phyloP scores from a whole-genome alignment of 495 filamentous ascomycete genomes.

The Penicillium chermesinum region DNA sequence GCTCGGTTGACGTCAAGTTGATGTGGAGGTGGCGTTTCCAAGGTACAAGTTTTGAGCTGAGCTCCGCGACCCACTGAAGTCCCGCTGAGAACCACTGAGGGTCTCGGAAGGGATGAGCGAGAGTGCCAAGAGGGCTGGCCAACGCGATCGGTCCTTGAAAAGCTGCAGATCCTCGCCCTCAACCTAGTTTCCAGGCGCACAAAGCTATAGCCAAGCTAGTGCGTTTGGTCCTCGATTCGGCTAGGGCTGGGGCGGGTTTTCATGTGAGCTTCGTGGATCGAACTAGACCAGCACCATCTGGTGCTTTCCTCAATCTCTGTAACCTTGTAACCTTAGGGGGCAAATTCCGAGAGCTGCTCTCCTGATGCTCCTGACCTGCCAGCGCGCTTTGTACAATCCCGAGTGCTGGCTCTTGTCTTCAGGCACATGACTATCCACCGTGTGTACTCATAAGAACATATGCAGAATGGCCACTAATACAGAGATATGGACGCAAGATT shows the following conservation, averaged over 20 bases:
- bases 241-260: not conserved
- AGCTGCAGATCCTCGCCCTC: slow-evolving; percentile 14
- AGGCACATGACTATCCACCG: no score
- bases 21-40: slow-evolving; percentile 13
- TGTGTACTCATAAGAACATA: no score
- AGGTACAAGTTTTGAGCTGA: not conserved
- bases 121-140: slow-evolving; percentile 14
- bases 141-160: not conserved
- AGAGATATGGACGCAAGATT: not conserved
- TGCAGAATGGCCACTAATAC: no score
- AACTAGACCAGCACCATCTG: not conserved
- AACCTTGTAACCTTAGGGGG: not conserved
- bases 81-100: slow-evolving; percentile 3
- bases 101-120: slow-evolving; percentile 5
- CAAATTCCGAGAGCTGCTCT: no score
- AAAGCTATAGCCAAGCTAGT: slow-evolving; percentile 6
- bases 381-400: no score
- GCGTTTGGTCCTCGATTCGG: slow-evolving; percentile 7
- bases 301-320: not conserved
- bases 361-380: no score
- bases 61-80: no score
- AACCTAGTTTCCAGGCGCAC: slow-evolving; percentile 12
- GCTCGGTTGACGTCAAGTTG: slow-evolving; percentile 25
- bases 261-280: not conserved
- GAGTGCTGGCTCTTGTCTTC: no score